A percentile compares a stretch with the other conserved stretches of the same genome.
phyloP scores from a whole-genome alignment of 2,329 filamentous ascomycete genomes.

The Huntiella omanensis region DNA sequence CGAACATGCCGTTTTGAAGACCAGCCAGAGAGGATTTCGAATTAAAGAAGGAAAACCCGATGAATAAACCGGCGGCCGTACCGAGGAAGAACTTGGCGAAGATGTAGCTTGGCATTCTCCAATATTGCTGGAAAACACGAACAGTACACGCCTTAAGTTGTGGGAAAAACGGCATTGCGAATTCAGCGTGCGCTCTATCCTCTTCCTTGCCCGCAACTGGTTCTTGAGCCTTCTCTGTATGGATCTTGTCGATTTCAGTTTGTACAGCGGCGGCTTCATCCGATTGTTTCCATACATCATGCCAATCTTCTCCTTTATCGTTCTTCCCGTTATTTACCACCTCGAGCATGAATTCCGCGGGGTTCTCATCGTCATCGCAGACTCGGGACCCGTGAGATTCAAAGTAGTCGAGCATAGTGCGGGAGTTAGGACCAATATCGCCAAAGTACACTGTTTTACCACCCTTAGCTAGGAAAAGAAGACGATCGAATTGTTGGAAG shows the following conservation, averaged over 20 bases:
- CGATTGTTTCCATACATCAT: slow-evolving; percentile 41
- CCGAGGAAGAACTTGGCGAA: slow-evolving; percentile 51
- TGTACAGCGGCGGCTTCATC: slow-evolving; percentile 31
- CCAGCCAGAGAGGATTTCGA: slow-evolving; percentile 39
- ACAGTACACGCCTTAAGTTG: slow-evolving; percentile 48
- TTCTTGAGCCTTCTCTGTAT: slow-evolving; percentile 24
- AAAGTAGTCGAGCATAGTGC: slow-evolving; percentile 42
- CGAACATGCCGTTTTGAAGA: slow-evolving; percentile 58
- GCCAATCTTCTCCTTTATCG: slow-evolving; percentile 38
- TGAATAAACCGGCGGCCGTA: slow-evolving; percentile 44
- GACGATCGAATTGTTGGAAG: slow-evolving; percentile 37
- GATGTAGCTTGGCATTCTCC: slow-evolving; percentile 62
- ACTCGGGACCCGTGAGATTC: slow-evolving; percentile 40
- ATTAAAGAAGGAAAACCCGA: slow-evolving; percentile 53
- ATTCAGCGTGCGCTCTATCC: slow-evolving; percentile 35
- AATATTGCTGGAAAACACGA: slow-evolving; percentile 67
- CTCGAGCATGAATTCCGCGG: slow-evolving; percentile 58
- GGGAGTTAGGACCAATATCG: slow-evolving; percentile 41
- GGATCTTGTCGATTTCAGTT: slow-evolving; percentile 45
- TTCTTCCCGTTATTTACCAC: slow-evolving; percentile 25
- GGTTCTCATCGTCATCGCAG: slow-evolving; percentile 46
- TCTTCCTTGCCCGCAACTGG: slow-evolving; percentile 7
- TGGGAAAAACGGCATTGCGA: slow-evolving; percentile 51
- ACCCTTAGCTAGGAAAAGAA: slow-evolving; percentile 44
- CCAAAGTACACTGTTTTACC: slow-evolving; percentile 54